Conservation (phyloP, 495 filamentous ascomycete species). For the Aspergillus bridgeri region DNA sequence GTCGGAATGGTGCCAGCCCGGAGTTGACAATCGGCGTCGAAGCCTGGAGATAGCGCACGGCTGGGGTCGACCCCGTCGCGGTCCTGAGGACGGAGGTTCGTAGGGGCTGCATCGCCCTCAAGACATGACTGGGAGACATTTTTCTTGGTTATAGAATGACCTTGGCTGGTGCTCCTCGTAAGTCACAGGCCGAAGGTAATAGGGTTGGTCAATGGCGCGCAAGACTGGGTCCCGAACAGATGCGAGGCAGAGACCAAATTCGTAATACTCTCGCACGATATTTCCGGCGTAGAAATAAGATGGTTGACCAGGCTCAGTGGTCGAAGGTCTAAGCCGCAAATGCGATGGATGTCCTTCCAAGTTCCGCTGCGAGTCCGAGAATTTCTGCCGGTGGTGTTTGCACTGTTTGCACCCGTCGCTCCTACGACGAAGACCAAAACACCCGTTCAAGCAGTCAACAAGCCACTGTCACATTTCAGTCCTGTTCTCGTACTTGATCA, state of each 20-base stretch:
- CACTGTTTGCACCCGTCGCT: constrained; percentile 34
- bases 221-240: background rate
- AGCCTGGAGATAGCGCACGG: constrained; percentile 19
- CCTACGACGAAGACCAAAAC: background rate
- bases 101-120: constrained; percentile 37
- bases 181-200: background rate
- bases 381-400: constrained; percentile 38
- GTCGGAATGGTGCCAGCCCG: constrained; percentile 10
- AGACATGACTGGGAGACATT: constrained; percentile 35
- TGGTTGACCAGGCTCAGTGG: background rate
- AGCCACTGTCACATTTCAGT: too few species aligned
- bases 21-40: constrained; percentile 16
- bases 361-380: constrained; percentile 22
- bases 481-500: background rate
- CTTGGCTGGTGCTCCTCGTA: background rate
- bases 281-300: background rate
- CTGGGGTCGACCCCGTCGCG: constrained; percentile 24
- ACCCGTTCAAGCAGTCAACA: background rate
- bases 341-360: constrained; percentile 7
- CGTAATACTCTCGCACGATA: background rate
- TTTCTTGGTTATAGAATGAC: constrained; percentile 1
- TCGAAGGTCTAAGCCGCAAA: background rate
- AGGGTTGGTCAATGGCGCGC: background rate
- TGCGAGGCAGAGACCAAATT: background rate
- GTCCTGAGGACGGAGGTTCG: constrained; percentile 30